These are phyloP conservation scores for Arthroderma sp. DNA, from an alignment of 2,329 filamentous ascomycete species.

Conservation along the genomic window DNA sequence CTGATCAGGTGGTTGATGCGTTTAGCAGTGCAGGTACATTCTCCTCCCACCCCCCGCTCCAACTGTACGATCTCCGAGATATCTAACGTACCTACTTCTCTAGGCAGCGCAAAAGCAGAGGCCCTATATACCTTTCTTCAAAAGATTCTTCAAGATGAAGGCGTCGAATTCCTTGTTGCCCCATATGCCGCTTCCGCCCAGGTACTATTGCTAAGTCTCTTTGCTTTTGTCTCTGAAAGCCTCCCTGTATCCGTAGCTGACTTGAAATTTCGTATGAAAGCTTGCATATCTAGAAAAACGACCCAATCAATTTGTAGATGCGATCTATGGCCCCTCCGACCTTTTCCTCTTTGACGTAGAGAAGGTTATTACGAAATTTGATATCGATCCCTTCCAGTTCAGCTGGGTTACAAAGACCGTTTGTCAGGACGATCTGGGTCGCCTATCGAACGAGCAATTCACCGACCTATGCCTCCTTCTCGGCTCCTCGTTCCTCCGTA, in stretches of 20 bases:
- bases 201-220: slow-evolving; percentile 34
- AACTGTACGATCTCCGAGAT: background rate
- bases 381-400: slow-evolving; percentile 50
- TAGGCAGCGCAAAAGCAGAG: slow-evolving; percentile 58
- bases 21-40: slow-evolving; percentile 69
- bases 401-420: slow-evolving; percentile 51
- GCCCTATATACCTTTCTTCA: slow-evolving; percentile 68
- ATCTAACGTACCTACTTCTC: slow-evolving; percentile 4
- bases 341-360: slow-evolving; percentile 74
- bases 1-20: slow-evolving; percentile 66
- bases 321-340: slow-evolving; percentile 73
- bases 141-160: slow-evolving; percentile 53
- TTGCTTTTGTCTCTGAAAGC: background rate
- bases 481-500: slow-evolving; percentile 65
- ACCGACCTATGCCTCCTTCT: slow-evolving; percentile 72
- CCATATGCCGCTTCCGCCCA: slow-evolving; percentile 82
- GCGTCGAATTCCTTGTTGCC: slow-evolving; percentile 65
- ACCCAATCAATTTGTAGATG: slow-evolving; percentile 54
- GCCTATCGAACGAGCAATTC: slow-evolving; percentile 58
- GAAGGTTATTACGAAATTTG: slow-evolving; percentile 50
- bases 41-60: background rate
- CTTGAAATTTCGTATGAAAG: slow-evolving; percentile 11
- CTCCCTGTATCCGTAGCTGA: background rate
- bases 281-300: slow-evolving; percentile 67
- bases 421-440: slow-evolving; percentile 54